Conservation (phyloP, 2,329 filamentous ascomycete species). For the Aspergillus sergii region DNA sequence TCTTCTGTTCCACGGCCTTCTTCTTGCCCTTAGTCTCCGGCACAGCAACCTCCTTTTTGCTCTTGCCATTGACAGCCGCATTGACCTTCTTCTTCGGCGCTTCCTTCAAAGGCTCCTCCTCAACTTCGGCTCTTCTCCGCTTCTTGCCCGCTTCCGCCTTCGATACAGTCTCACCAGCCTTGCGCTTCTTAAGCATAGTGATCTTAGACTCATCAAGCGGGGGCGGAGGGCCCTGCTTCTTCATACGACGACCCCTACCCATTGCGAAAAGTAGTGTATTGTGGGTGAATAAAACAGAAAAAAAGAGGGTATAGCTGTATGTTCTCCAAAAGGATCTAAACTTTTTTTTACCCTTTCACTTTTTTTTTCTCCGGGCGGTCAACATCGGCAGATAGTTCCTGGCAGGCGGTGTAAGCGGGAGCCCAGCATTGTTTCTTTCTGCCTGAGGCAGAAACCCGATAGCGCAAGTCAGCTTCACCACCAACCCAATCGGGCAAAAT, state of each 20-base stretch:
- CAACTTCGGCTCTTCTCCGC: conserved; percentile 57
- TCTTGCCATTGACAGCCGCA: conserved; percentile 23
- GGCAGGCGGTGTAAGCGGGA: conserved; percentile 23
- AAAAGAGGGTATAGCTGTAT: conserved; percentile 5
- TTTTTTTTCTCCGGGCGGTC: conserved; percentile 34
- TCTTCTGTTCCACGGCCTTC: conserved; percentile 40
- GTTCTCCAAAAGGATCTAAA: conserved; percentile 22
- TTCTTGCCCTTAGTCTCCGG: conserved; percentile 33
- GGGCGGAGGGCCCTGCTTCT: conserved; percentile 88
- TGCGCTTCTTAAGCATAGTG: conserved; percentile 72
- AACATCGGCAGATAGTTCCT: conserved; percentile 23
- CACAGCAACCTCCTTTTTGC: conserved; percentile 21
- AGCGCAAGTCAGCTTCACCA: conserved; percentile 9
- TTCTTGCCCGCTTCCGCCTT: conserved; percentile 64
- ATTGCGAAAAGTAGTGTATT: conserved; percentile 55
- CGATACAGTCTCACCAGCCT: conserved; percentile 68
- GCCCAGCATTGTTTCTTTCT: background rate
- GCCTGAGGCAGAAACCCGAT: conserved; percentile 18
- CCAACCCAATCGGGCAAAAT: conserved; percentile 27
- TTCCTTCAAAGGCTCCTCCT: conserved; percentile 44
- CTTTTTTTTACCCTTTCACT: conserved; percentile 29
- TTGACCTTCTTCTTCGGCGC: conserved; percentile 39
- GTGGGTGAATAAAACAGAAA: conserved; percentile 7
- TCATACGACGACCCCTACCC: conserved; percentile 90
- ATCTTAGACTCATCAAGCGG: conserved; percentile 73